These are phyloP conservation scores for Penicillium digitatum DNA, from an alignment of 2,329 filamentous ascomycete genomes.

Conservation along the genomic window DNA sequence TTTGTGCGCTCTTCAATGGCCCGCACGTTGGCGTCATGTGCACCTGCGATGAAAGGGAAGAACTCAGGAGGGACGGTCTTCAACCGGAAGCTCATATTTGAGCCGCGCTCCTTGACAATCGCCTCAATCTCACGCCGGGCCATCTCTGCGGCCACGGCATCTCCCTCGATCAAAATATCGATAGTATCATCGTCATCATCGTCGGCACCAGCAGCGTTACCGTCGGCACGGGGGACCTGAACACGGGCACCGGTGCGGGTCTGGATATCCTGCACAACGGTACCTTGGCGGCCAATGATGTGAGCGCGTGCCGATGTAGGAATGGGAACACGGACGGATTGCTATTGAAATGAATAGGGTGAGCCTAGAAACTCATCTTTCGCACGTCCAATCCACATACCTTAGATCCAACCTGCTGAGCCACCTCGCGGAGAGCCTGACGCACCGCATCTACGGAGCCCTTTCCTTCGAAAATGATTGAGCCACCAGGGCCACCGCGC, in stretches of 20 bases:
- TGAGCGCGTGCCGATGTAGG: conserved; percentile 78
- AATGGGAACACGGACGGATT: conserved; percentile 70
- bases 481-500: conserved; percentile 66
- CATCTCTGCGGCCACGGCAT: conserved; percentile 79
- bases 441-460: conserved; percentile 80
- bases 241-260: conserved; percentile 86
- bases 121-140: conserved; percentile 79
- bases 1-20: conserved; percentile 69
- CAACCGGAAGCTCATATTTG: conserved; percentile 75
- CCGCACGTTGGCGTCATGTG: conserved; percentile 64
- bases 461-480: conserved; percentile 76
- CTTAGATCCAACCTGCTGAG: conserved; percentile 81
- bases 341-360: conserved; percentile 39
- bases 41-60: conserved; percentile 89
- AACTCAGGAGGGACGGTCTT: conserved; percentile 84
- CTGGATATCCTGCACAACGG: conserved; percentile 84
- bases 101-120: conserved; percentile 81
- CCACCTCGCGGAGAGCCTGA: conserved; percentile 83
- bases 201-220: conserved; percentile 61
- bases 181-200: conserved; percentile 75
- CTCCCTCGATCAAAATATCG: conserved; percentile 84
- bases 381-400: conserved; percentile 46
- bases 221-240: conserved; percentile 78
- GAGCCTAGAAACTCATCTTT: background rate
- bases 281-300: conserved; percentile 89